Conservation (phyloP, 192 early-diverging fungal species). For the Diversispora eburnea region DNA sequence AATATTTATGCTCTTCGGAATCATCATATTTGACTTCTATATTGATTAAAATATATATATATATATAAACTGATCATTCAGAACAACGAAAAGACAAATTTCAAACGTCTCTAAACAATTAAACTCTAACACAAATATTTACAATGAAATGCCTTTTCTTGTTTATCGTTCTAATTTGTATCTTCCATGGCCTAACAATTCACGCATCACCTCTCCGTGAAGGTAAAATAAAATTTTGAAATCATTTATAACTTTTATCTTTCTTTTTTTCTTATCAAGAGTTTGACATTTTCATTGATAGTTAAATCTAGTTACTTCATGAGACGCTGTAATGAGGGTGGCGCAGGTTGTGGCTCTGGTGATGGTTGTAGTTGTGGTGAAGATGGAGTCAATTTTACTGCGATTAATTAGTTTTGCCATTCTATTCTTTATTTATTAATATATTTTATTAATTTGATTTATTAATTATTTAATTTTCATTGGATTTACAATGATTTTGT, state of each 20-base stretch:
- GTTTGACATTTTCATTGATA: background rate
- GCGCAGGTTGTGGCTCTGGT: constrained; percentile 5
- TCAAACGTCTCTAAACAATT: no score
- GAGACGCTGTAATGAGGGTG: constrained; percentile 13
- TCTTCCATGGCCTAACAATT: background rate
- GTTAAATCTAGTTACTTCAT: background rate
- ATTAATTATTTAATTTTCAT: no score
- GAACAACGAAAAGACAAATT: no score
- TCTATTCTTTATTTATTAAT: no score
- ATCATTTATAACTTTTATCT: background rate
- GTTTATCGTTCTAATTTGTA: constrained; percentile 5
- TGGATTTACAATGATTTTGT: no score
- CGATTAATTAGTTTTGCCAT: no score
- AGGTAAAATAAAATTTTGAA: constrained; percentile 1
- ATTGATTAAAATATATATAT: no score
- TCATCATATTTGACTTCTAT: no score
- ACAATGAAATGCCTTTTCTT: constrained; percentile 6
- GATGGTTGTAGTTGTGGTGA: background rate
- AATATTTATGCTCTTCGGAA: no score
- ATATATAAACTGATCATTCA: no score
- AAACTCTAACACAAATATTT: background rate
- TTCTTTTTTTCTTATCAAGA: background rate
- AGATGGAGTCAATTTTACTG: no score
- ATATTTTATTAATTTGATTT: no score
- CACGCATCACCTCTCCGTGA: constrained; percentile 3